phyloP scores from a whole-genome alignment of 1,284 basidiomycete species.

The Naganishia sp. region DNA sequence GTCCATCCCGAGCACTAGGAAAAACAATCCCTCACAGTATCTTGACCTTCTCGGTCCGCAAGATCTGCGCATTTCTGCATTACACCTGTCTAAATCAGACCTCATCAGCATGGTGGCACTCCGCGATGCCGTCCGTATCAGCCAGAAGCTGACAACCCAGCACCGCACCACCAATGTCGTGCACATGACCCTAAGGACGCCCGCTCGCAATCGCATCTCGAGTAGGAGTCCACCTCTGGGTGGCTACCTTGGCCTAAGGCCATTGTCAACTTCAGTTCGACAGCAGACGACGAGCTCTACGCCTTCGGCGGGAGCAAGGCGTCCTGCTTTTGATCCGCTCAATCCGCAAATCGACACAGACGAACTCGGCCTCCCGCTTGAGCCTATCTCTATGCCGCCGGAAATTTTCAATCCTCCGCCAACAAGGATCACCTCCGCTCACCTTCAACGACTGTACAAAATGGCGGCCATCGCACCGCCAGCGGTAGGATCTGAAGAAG shows the following conservation, averaged over 20 bases:
- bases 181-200: not conserved
- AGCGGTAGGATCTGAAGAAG: slow-evolving; percentile 25
- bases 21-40: too few relatives aligned
- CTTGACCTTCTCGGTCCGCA: too few relatives aligned
- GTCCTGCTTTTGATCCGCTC: slow-evolving; percentile 24
- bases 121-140: not conserved
- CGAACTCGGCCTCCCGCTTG: slow-evolving; percentile 27
- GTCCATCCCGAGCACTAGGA: too few relatives aligned
- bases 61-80: too few relatives aligned
- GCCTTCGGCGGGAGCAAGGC: not conserved
- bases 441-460: slow-evolving; percentile 22
- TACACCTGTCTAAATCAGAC: too few relatives aligned
- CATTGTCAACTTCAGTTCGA: not conserved
- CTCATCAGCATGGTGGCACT: not conserved
- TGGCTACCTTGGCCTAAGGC: not conserved
- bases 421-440: slow-evolving; percentile 7
- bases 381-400: slow-evolving; percentile 6
- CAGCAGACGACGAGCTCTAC: not conserved
- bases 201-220: not conserved
- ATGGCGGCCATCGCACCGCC: slow-evolving; percentile 31
- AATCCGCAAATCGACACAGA: slow-evolving; percentile 21
- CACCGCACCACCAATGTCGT: not conserved
- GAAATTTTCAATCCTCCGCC: slow-evolving; percentile 28
- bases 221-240: not conserved
- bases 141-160: not conserved